A percentile compares a stretch with the other conserved stretches of the same genome.
These are phyloP conservation scores for Pulveroboletus frians DNA, from an alignment of 768 basidiomycete genomes.

Conservation along the genomic window DNA sequence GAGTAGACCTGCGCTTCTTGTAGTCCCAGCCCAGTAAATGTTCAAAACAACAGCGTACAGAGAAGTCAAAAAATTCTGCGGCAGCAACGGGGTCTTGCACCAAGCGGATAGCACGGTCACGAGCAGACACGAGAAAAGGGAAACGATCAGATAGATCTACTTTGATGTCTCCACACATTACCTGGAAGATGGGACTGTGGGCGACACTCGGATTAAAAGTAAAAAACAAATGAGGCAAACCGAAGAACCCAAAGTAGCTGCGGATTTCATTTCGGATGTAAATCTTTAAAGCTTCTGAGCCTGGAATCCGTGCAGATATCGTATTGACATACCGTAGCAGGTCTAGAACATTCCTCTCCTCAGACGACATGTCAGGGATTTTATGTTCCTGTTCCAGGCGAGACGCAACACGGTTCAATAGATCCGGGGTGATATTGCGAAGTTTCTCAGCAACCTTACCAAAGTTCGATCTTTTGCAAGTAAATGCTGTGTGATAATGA, in stretches of 20 bases:
- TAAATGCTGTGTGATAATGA: no score
- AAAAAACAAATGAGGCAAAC: constrained; percentile 25
- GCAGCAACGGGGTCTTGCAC: constrained; percentile 33
- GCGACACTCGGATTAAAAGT: constrained; percentile 19
- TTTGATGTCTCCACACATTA: constrained; percentile 22
- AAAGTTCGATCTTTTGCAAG: no score
- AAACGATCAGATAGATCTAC: constrained; percentile 8
- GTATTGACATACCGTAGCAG: constrained; percentile 27
- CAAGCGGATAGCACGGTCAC: constrained; percentile 18
- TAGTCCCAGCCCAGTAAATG: background rate
- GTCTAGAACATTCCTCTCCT: constrained; percentile 9
- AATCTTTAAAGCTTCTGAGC: constrained; percentile 28
- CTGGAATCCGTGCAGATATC: constrained; percentile 29
- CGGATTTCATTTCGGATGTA: constrained; percentile 20
- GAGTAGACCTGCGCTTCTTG: constrained; percentile 1
- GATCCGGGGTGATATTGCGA: no score
- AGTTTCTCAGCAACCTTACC: no score
- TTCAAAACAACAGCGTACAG: constrained; percentile 18
- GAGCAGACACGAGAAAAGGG: constrained; percentile 14
- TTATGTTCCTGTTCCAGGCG: background rate
- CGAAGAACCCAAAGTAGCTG: constrained; percentile 27
- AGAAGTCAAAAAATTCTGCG: constrained; percentile 31
- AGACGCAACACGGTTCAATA: no score
- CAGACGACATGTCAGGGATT: background rate
- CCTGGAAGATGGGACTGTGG: constrained; percentile 30